phyloP scores from a whole-genome alignment of 2,329 filamentous ascomycete species.

The Aspergillus intermedius region DNA sequence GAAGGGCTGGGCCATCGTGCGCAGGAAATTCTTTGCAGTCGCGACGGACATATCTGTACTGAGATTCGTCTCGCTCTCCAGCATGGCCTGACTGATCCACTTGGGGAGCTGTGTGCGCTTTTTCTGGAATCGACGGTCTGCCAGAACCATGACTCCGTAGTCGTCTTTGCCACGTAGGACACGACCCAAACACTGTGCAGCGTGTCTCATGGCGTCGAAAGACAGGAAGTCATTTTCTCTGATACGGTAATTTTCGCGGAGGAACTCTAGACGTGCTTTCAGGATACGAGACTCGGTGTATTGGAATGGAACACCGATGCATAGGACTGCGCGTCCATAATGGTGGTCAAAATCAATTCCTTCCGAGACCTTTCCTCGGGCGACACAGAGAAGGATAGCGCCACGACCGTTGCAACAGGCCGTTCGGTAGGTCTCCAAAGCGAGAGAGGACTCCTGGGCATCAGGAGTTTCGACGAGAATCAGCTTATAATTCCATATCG shows the following conservation, averaged over 20 bases:
- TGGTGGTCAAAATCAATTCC: slow-evolving; percentile 99
- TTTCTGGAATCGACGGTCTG: slow-evolving; percentile 87
- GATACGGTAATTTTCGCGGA: slow-evolving; percentile 96
- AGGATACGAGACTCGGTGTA: slow-evolving; percentile 97
- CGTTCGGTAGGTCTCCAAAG: slow-evolving; percentile 91
- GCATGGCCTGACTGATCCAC: slow-evolving; percentile 87
- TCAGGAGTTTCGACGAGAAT: slow-evolving; percentile 97
- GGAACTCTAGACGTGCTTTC: slow-evolving; percentile 88
- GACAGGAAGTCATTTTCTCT: slow-evolving; percentile 95
- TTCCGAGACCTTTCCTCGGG: slow-evolving; percentile 92
- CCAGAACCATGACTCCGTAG: slow-evolving; percentile 99
- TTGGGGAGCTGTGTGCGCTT: slow-evolving; percentile 87
- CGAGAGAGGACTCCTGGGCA: slow-evolving; percentile 91
- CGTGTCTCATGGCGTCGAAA: slow-evolving; percentile 99
- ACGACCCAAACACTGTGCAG: slow-evolving; percentile 89
- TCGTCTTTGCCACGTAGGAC: slow-evolving; percentile 95
- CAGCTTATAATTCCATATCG: slow-evolving; percentile 98
- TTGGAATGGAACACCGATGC: slow-evolving; percentile 95
- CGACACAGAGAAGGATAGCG: slow-evolving; percentile 87
- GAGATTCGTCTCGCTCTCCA: slow-evolving; percentile 79
- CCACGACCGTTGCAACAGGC: slow-evolving; percentile 96
- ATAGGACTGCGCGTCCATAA: slow-evolving; percentile 90
- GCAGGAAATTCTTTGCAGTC: slow-evolving; percentile 79
- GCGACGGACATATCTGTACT: slow-evolving; percentile 94
- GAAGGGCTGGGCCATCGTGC: slow-evolving; percentile 89